A percentile compares a stretch with the other conserved stretches of the same genome.
phyloP scores from a whole-genome alignment of 1,284 basidiomycete species.

The Naganishia liquefaciens region DNA sequence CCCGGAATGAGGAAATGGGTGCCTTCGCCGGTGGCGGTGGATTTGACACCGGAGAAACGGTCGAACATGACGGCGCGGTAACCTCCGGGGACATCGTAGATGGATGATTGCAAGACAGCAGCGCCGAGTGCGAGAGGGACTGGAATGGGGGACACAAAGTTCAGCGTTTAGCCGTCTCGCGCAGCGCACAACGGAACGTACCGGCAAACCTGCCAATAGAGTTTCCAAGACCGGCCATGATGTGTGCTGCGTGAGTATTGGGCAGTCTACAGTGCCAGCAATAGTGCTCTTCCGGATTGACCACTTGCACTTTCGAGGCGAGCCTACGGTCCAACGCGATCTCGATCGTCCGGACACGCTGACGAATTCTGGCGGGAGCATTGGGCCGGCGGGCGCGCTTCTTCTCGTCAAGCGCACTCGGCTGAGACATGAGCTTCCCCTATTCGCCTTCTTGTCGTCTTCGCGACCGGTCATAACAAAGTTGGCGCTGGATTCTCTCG shows the following conservation, averaged over 20 bases:
- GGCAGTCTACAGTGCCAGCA: not conserved
- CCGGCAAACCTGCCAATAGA: constrained; percentile 30
- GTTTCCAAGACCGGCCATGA: constrained; percentile 28
- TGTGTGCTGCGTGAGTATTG: not conserved
- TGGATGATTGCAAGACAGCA: constrained; percentile 68
- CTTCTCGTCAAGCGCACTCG: too few species aligned
- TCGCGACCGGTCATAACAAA: too few species aligned
- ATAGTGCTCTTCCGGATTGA: not conserved
- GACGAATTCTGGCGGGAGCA: constrained; percentile 23
- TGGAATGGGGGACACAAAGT: constrained; percentile 49
- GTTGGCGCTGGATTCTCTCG: too few species aligned
- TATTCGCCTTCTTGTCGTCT: too few species aligned
- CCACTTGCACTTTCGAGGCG: not conserved
- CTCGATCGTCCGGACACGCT: not conserved
- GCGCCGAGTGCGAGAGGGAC: constrained; percentile 74
- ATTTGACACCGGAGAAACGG: constrained; percentile 88
- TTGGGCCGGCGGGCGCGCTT: too few species aligned
- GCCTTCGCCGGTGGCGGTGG: constrained; percentile 84
- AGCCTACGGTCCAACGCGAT: not conserved
- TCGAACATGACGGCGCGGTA: constrained; percentile 98
- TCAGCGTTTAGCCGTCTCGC: not conserved
- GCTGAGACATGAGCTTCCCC: too few species aligned
- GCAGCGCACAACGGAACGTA: not conserved
- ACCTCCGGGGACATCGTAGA: constrained; percentile 88
- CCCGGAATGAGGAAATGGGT: constrained; percentile 95